A percentile compares a stretch with the other conserved stretches of the same genome.
Evolutionary conservation across 192 early-diverging fungal genomes (phyloP).

Genomic region (Lobulomyces angularis): DNA sequence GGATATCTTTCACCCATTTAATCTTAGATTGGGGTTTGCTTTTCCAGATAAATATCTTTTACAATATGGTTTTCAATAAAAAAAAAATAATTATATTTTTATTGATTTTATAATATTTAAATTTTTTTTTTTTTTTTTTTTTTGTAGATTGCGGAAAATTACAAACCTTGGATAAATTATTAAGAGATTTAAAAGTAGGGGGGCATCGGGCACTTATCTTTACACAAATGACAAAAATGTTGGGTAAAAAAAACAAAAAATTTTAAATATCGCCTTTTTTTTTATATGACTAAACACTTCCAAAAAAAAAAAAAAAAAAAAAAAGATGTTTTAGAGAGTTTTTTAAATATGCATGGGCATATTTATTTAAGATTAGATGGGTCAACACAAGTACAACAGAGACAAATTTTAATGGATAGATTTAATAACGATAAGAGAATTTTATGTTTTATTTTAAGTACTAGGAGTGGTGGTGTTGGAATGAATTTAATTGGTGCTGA

Average conservation of each 20-base stretch:
- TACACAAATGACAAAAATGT: conserved; percentile 53
- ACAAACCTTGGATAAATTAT: conserved; percentile 41
- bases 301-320: no score
- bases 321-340: conserved; percentile 53
- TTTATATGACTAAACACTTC: no score
- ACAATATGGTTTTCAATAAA: no score
- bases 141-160: conserved; percentile 76
- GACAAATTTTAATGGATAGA: conserved; percentile 73
- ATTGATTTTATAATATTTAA: no score
- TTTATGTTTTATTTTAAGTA: conserved; percentile 46
- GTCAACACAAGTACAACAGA: conserved; percentile 71
- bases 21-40: conserved; percentile 54
- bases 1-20: conserved; percentile 46
- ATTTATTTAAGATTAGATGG: conserved; percentile 82
- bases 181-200: conserved; percentile 40
- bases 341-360: conserved; percentile 58
- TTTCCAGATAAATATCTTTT: conserved; percentile 74
- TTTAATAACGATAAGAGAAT: conserved; percentile 47
- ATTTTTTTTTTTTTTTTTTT: no score
- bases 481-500: conserved; percentile 61
- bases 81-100: no score
- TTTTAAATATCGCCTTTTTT: conserved; percentile 7
- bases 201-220: conserved; percentile 53
- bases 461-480: conserved; percentile 53
- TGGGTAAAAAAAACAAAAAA: conserved; percentile 1